These are phyloP conservation scores for Stephanodiscus minutulus DNA, from an alignment of 108 stramenopile genomes.

Conservation along the genomic window DNA sequence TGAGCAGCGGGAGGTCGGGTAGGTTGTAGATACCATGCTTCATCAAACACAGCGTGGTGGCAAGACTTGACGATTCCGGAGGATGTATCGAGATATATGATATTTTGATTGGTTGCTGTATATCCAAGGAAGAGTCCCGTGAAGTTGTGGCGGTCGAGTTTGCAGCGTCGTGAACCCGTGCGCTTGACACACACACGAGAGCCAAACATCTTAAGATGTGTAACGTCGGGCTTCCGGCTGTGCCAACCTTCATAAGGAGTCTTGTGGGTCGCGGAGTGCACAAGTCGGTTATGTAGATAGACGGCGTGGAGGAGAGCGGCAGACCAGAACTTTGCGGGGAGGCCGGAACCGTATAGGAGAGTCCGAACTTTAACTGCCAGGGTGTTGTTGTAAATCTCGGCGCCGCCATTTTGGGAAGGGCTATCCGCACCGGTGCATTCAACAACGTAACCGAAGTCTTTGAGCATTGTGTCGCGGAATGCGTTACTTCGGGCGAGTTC, in stretches of 20 bases:
- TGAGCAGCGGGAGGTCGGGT: slow-evolving; percentile 17
- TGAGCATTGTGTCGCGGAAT: not conserved
- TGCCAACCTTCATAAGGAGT: not conserved
- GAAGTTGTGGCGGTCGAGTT: slow-evolving; percentile 4
- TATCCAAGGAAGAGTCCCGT: not conserved
- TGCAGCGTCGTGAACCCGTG: not conserved
- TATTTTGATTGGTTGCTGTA: slow-evolving; percentile 1
- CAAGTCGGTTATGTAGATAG: not conserved
- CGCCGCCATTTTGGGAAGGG: not conserved
- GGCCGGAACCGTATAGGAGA: not conserved
- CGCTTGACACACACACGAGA: not conserved
- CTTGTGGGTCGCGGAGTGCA: not conserved
- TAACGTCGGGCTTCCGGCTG: too few relatives aligned
- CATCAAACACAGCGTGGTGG: slow-evolving; percentile 25
- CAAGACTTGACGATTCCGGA: too few relatives aligned
- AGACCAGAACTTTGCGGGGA: not conserved
- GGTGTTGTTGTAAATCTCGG: not conserved
- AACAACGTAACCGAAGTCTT: not conserved
- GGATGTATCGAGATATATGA: not conserved
- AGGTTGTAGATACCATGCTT: slow-evolving; percentile 22
- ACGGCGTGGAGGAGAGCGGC: too few relatives aligned
- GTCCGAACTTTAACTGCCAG: not conserved
- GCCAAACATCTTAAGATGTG: not conserved
- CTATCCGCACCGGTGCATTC: not conserved
- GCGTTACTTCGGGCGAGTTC: not conserved